These are phyloP conservation scores for barley (Hordeum vulgare) DNA, from an alignment of 176 grass and related monocot genomes.

Conservation along the genomic window MorexV3_pseudomolecules_assembly NC_058524.1:335794492-335794991, in stretches of 20 bases:
- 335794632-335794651: neutral
- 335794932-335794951: constrained; percentile 67
- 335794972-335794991: constrained; percentile 72
- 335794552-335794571: too few relatives aligned
- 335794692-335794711: neutral
- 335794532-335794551: too few relatives aligned
- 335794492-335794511: too few relatives aligned
- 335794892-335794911: constrained; percentile 82
- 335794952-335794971: constrained; percentile 72
- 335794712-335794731: constrained; percentile 20
- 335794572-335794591: neutral
- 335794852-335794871: constrained; percentile 73
- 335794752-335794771: constrained; percentile 37
- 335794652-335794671: neutral
- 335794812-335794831: constrained; percentile 60
- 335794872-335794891: constrained; percentile 80
- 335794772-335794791: neutral
- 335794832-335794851: constrained; percentile 86
- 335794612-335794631: neutral
- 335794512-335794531: too few relatives aligned
- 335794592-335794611: neutral
- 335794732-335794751: constrained; percentile 24
- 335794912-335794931: constrained; percentile 74
- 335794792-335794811: constrained; percentile 19
- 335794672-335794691: neutral